Evolutionary conservation across 352 stramenopile genomes (phyloP), one percentile per base, ranked within the genome.

Genomic region (Phytophthora pluvialis): DNA sequence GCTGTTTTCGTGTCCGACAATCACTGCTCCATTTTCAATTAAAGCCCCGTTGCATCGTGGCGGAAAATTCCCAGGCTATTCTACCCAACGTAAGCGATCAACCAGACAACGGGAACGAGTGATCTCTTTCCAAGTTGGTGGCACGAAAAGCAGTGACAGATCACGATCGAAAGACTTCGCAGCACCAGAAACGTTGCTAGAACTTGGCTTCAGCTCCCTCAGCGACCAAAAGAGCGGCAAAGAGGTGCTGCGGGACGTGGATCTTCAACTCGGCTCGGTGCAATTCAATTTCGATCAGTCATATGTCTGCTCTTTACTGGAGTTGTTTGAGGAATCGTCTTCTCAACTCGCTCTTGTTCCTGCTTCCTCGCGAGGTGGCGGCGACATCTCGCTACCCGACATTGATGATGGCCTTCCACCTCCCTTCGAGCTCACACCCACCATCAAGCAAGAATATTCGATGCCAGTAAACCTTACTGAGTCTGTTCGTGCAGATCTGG

Each of bases 271-370:
- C 46, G 88, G 88, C 12, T 85, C 82, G 4, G 70, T 96, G 15
- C 88, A 96, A 46, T 66, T 96, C 16, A 83, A 91, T 40, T 93
- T 95, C 63, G 86, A 96, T 40, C 88, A 96, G 54, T 83, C 85
- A 16, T 94, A 94, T 38, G 70, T 95, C 7, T 90, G 83, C 45
- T 92, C 84, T 47, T 60, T 95, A 52, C 25, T 95, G 3, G 80
- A 93, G 47, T 36, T 95, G 7, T 80, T 93, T 51, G 83, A 92
- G 64, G 75, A 93, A 59, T 86, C 86, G 43, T 75, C 70, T 40
- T 78, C 75, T 1, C 86, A 88, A 46, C 69, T 88, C 40, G 60
- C 73, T 7, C 11, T 75, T 13, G 60, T 73, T 40, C 58, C 73
- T 45, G 48, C 33, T 50, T 49, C 73, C 29, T 50, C 58, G 9